phyloP scores from a whole-genome alignment of 2,329 filamentous ascomycete species.

The Phyllosticta citribraziliensis region DNA sequence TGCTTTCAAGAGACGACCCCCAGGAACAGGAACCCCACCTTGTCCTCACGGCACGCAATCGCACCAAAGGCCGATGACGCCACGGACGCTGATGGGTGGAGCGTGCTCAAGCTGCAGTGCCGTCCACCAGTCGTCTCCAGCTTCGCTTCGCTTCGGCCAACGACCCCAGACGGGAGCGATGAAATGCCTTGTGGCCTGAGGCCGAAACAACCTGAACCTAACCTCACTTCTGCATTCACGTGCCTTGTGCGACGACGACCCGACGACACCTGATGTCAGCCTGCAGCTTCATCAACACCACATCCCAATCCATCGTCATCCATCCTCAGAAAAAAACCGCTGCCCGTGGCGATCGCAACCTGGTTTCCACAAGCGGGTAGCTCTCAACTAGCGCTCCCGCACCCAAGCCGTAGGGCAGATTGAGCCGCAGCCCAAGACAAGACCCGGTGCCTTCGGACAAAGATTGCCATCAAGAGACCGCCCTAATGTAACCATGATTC shows the following conservation, averaged over 20 bases:
- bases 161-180: background rate
- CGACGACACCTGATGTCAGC: background rate
- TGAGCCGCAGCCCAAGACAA: slow-evolving; percentile 3
- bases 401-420: background rate
- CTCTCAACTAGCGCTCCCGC: background rate
- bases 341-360: background rate
- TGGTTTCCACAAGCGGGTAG: background rate
- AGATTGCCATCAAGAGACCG: background rate
- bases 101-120: background rate
- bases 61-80: slow-evolving; percentile 9
- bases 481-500: background rate
- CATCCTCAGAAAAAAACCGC: background rate
- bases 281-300: background rate
- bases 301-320: background rate
- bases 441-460: background rate
- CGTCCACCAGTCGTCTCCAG: too few relatives aligned
- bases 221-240: background rate
- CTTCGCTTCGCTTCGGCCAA: background rate
- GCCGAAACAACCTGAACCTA: too few relatives aligned
- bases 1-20: background rate
- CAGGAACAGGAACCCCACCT: background rate
- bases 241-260: background rate
- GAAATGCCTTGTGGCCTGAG: background rate
- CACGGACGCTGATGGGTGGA: background rate
- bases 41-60: slow-evolving; percentile 1